Conservation (phyloP, 805 yeast genomes). For the Metschnikowia lunata region DNA sequence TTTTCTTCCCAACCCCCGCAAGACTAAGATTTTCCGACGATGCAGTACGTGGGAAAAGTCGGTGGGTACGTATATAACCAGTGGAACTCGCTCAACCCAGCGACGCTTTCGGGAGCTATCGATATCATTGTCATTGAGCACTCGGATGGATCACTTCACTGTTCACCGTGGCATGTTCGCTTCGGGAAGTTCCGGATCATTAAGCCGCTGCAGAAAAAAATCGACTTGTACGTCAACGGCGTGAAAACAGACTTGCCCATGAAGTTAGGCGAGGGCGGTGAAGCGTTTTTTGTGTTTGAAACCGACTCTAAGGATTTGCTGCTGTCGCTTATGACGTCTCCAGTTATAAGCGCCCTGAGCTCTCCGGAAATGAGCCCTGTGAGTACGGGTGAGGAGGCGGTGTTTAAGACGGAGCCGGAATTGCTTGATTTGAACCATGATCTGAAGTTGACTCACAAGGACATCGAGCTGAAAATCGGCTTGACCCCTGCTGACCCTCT, state of each 20-base stretch:
- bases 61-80: slow-evolving; percentile 93
- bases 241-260: slow-evolving; percentile 78
- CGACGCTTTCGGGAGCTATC: slow-evolving; percentile 94
- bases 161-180: slow-evolving; percentile 95
- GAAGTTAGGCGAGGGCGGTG: slow-evolving; percentile 97
- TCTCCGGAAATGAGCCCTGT: slow-evolving; percentile 52
- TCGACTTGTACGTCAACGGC: slow-evolving; percentile 83
- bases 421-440: slow-evolving; percentile 31
- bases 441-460: slow-evolving; percentile 9
- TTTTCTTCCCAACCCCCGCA: too few relatives aligned
- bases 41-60: slow-evolving; percentile 97
- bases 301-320: slow-evolving; percentile 66
- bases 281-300: slow-evolving; percentile 95
- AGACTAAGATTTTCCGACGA: slow-evolving; percentile 21
- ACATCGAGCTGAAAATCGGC: slow-evolving; percentile 28
- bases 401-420: slow-evolving; percentile 25
- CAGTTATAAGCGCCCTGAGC: slow-evolving; percentile 63
- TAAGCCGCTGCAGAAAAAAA: slow-evolving; percentile 93
- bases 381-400: not conserved
- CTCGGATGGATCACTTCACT: slow-evolving; percentile 71
- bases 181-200: slow-evolving; percentile 92
- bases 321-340: slow-evolving; percentile 75
- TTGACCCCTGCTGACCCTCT: slow-evolving; percentile 14
- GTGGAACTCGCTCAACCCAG: slow-evolving; percentile 95
- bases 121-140: slow-evolving; percentile 94